These are phyloP conservation scores for Hevea brasiliensis DNA, from an alignment of 345 rosid species.

Conservation along the genomic window DNA sequence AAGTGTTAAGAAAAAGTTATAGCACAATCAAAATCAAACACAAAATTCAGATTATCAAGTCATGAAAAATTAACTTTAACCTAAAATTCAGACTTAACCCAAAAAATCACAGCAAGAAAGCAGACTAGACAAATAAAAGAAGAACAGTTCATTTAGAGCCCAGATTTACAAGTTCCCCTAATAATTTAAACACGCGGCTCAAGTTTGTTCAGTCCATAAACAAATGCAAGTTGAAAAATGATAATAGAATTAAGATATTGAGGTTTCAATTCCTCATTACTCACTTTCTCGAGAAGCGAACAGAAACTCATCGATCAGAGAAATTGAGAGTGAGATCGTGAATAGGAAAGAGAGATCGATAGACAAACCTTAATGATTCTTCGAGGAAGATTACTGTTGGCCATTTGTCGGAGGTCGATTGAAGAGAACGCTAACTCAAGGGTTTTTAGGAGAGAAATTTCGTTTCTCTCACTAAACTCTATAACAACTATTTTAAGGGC, in stretches of 20 bases:
- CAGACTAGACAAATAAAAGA: not conserved
- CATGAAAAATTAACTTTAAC: not conserved
- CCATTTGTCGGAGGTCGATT: conserved; percentile 48
- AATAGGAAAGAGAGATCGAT: conserved; percentile 10
- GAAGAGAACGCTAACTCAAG: conserved; percentile 18
- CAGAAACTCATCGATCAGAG: conserved; percentile 1
- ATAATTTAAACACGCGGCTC: not conserved
- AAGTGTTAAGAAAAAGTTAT: not conserved
- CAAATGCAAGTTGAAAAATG: not conserved
- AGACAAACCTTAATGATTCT: conserved; percentile 85
- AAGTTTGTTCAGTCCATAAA: not conserved
- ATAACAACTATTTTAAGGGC: not conserved
- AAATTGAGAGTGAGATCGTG: not conserved
- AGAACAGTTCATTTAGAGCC: not conserved
- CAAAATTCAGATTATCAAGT: too few relatives aligned
- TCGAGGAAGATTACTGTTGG: conserved; percentile 90
- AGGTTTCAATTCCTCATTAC: not conserved
- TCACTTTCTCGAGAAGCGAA: conserved; percentile 3
- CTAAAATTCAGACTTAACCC: not conserved
- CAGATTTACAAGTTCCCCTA: conserved; percentile 8
- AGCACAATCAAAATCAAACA: not conserved
- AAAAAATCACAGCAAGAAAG: not conserved
- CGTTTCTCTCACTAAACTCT: not conserved
- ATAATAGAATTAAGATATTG: not conserved
- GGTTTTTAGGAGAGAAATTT: conserved; percentile 7